Evolutionary conservation across 768 basidiomycete species (phyloP).

Genomic region (Boletus insuetus): DNA sequence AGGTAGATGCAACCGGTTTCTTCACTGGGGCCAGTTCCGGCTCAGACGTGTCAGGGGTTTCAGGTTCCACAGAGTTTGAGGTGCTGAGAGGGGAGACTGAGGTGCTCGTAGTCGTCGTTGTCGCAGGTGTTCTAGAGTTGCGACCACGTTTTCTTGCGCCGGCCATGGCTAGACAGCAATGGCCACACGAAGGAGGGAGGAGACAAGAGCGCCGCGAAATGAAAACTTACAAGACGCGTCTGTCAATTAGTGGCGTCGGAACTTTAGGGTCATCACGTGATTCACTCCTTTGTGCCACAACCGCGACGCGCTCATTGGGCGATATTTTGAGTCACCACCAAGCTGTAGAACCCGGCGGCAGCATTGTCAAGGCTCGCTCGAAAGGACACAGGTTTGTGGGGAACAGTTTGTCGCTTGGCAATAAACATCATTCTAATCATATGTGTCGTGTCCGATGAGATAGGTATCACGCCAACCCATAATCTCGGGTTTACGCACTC

Average conservation of each 20-base stretch:
- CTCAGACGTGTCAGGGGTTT: constrained; percentile 55
- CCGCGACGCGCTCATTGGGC: constrained; percentile 16
- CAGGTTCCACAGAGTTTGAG: constrained; percentile 41
- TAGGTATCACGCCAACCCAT: too few species aligned
- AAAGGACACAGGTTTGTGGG: too few species aligned
- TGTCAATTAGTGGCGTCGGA: constrained; percentile 27
- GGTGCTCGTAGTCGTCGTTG: constrained; percentile 35
- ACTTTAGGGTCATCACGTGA: constrained; percentile 22
- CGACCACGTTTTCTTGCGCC: constrained; percentile 19
- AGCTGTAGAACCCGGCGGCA: too few species aligned
- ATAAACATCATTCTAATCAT: too few species aligned
- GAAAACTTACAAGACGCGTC: constrained; percentile 25
- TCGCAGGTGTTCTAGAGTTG: constrained; percentile 19
- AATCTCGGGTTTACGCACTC: too few species aligned
- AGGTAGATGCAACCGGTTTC: not conserved
- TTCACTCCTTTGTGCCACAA: constrained; percentile 21
- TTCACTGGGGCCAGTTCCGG: constrained; percentile 16
- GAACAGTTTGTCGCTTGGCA: too few species aligned
- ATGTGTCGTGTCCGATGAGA: too few species aligned
- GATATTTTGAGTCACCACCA: not conserved
- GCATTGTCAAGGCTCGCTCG: too few species aligned
- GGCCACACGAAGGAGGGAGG: not conserved
- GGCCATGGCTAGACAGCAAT: constrained; percentile 17
- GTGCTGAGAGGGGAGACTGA: constrained; percentile 51
- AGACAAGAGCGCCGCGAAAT: constrained; percentile 14